Percentiles rank a stretch among this genome's conserved stretches.
Evolutionary conservation across 495 filamentous ascomycete genomes (phyloP).

Genomic region (Penicilliopsis zonata): DNA sequence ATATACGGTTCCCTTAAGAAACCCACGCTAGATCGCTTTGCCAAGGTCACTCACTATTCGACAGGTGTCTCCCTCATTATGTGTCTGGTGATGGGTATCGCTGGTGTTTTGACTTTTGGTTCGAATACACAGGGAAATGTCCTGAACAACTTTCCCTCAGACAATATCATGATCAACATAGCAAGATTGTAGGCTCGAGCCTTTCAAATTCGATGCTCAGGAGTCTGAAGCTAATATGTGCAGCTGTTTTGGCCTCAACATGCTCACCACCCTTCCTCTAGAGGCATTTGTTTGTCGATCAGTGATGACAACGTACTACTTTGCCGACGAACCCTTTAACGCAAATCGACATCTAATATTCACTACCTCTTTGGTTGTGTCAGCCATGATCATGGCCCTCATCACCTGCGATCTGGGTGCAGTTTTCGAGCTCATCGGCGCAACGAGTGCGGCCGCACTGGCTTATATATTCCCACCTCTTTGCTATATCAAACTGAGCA

Average conservation of each 20-base stretch:
- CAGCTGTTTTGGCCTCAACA: constrained; percentile 86
- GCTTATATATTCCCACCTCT: constrained; percentile 92
- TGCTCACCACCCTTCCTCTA: constrained; percentile 92
- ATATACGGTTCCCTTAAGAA: constrained; percentile 94
- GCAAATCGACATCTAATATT: constrained; percentile 78
- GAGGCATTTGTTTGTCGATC: constrained; percentile 96
- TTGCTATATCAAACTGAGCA: constrained; percentile 89
- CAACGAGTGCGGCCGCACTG: constrained; percentile 83
- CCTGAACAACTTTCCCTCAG: constrained; percentile 88
- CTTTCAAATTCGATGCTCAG: too few relatives aligned
- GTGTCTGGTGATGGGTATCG: constrained; percentile 77
- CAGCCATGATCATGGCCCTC: constrained; percentile 64
- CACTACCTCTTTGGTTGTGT: constrained; percentile 64
- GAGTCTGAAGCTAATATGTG: constrained; percentile 13
- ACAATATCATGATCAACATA: constrained; percentile 87
- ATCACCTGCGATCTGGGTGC: constrained; percentile 86
- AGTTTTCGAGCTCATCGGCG: constrained; percentile 91
- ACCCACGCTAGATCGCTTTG: constrained; percentile 89
- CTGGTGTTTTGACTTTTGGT: constrained; percentile 87
- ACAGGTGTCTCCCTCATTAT: constrained; percentile 80
- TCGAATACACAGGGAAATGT: constrained; percentile 88
- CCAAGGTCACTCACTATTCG: constrained; percentile 82
- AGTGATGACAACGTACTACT: constrained; percentile 92
- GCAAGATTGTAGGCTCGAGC: constrained; percentile 57
- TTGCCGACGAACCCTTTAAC: constrained; percentile 66